Evolutionary conservation across 106 monocot species (phyloP), one percentile per base, ranked within the genome.

Genomic region (Platanthera zijinensis): DNA sequence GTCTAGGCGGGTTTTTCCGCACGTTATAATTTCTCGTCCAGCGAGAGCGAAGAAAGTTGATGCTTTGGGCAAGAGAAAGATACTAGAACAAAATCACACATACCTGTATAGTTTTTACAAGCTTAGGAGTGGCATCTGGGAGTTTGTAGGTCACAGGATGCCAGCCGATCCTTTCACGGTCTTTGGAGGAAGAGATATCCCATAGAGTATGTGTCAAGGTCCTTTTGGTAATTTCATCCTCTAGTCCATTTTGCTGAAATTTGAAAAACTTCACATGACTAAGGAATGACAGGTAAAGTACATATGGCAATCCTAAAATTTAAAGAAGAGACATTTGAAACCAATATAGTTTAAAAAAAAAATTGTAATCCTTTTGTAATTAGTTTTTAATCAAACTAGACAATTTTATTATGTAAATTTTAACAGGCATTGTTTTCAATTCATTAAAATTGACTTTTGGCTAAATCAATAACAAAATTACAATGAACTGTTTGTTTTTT

Each of bases 141-240:
- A 92, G 86, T 64, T 86, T 89, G 85, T 99, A 99, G 18, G 92
- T 99, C 63, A 92, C 80, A 19, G 97, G 94, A 88, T 99, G 97
- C 97, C 94, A 99, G 15, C 94, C 92, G 25, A 86, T 87, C 68
- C 97, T 87, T 90, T 90, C 79, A 75, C 70, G 89, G 32, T 88
- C 90, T 84, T 80, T 92, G 30, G 91, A 84, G 5, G 93, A 80
- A 64, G 94, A 90, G 79, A 91, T 78, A 75, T 94, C 97, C 97
- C 94, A 99, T 63, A 86, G 71, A 67, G 82, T 86, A 84, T 99
- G 94, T 4, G 94, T 99, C 78, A 99, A 76, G 17, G 86, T 81
- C 82, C 97, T 89, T 77, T 89, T 80, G 50, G 83, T 99, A 72
- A 99, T 88, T 76, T 99, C 91, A 47, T 78, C 90, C 81, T 99